Base-by-base conservation (phyloP, 139 green algal genomes). In the Monoraphidium neglectum region DNA sequence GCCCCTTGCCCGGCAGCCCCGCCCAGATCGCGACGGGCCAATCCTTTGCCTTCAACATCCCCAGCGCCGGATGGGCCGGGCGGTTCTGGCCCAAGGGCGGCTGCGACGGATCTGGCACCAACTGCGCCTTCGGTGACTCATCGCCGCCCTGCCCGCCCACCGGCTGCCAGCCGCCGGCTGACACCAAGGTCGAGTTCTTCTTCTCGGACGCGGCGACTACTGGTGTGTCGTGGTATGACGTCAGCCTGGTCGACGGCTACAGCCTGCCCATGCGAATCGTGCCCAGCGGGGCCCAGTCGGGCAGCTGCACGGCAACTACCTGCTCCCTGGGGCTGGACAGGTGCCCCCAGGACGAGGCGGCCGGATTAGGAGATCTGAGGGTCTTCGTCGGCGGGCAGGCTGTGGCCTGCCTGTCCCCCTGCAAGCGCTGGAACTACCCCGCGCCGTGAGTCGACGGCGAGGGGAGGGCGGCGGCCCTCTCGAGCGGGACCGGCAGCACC, bases 151-250 rank as follows among this genome's bases (percentile, higher is more conserved):
- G 59, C 18, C 59, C 59, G 21, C 35, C 59, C 21, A 30, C 21
- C 24, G 59, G 59, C 21, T 66, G 59, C 59, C 59, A 66, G 21
- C 59, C 59, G 35, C 59, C 59, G 33, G 59, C 59, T 32, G 59
- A 66, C 33, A n/a, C 59, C 33, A 66, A 66, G 59, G 59, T 66
- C 13, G 59, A 66, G 59, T 66, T 66, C 24, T 28, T 66, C 15
- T 66, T n/a, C n/a, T 28, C 59, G 13, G 59, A n/a, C 33, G 59
- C 59, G 12, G 59, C n/a, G 35, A 28, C 59, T 38, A 24, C n/a
- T 12, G 13, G 12, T 16, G 59, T 16, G 15, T 66, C 59, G 13
- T 66, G 59, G 59, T 66, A 66, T 28, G 59, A 66, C 59, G 35
- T 66, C 21, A 66, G 59, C 24, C 59, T 66, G 13, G 59, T 66